Base-by-base conservation (phyloP, 1,284 basidiomycete species). In the Pyrrhoderma noxium region DNA sequence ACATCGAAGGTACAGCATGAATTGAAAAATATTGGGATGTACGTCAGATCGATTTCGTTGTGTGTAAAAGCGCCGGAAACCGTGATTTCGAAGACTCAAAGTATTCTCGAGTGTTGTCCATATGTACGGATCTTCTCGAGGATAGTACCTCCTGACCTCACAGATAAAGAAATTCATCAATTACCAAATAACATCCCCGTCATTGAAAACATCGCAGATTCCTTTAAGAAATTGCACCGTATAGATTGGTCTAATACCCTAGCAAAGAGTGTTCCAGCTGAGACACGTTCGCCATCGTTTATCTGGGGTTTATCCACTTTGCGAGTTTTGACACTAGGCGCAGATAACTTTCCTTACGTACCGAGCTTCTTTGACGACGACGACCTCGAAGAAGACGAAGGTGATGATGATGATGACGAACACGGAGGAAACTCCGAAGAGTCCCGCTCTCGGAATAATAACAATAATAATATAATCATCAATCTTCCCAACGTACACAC, bases 401-500 rank as follows among this genome's bases (percentile, higher is more conserved):
- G 13, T n/a, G n/a, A n/a, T n/a, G n/a, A n/a, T n/a, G n/a, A n/a
- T n/a, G n/a, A 31, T 31, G 27, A 31, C 27, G 40, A 31, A 19
- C 11, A 22, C 38, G 22, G 23, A 4, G 34, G 13, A 7, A 21
- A 13, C 31, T n/a, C n/a, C 14, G 34, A 31, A 36, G 34, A 47
- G 16, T 25, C 16, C 18, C 25, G 34, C 45, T 23, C 19, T 9
- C 41, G 19, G 18, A 21, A 18, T 23, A n/a, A n/a, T n/a, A 4
- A 19, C 14, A 25, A 19, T 14, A 5, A 9, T 4, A 38, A 48
- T 19, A 27, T 36, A 5, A 49, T 36, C 4, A 39, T 49, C 23
- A 40, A 42, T 14, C 21, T 49, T 13, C 48, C 48, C 7, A 49
- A 42, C 14, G 22, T 49, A 14, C 48, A 43, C 8, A 49, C 48